These are phyloP conservation scores for Penicillium decumbens DNA, from an alignment of 2,329 filamentous ascomycete species.

Conservation along the genomic window DNA sequence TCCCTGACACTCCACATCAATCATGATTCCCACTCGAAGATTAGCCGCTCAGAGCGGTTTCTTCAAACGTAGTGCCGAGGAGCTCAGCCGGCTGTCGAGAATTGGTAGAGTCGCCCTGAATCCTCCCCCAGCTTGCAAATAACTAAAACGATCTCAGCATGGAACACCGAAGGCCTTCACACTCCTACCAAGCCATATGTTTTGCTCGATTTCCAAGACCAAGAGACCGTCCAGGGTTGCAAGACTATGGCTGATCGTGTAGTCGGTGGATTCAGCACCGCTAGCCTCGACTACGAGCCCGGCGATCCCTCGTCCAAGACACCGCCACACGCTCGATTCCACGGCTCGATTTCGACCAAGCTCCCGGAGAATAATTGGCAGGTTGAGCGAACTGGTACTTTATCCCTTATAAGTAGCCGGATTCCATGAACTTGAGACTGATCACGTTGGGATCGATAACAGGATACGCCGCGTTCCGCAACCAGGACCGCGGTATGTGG, in stretches of 20 bases:
- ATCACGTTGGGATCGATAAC: slow-evolving; percentile 35
- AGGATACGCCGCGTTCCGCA: slow-evolving; percentile 88
- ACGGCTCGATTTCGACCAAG: slow-evolving; percentile 80
- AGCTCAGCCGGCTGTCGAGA: slow-evolving; percentile 54
- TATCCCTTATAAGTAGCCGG: background rate
- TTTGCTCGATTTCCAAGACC: slow-evolving; percentile 42
- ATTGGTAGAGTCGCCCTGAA: slow-evolving; percentile 44
- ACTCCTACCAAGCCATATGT: slow-evolving; percentile 39
- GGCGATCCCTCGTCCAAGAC: slow-evolving; percentile 39
- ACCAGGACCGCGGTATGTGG: slow-evolving; percentile 67
- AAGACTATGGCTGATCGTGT: slow-evolving; percentile 84
- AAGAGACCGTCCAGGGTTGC: slow-evolving; percentile 32
- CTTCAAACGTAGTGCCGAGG: slow-evolving; percentile 55
- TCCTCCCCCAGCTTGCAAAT: background rate
- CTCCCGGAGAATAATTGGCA: slow-evolving; percentile 65
- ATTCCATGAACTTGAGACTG: background rate
- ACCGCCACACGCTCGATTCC: slow-evolving; percentile 71
- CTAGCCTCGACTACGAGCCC: slow-evolving; percentile 63
- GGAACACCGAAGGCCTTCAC: slow-evolving; percentile 38
- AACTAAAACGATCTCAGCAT: slow-evolving; percentile 29
- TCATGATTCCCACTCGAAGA: slow-evolving; percentile 41
- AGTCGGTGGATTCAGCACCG: slow-evolving; percentile 79
- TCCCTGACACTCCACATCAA: slow-evolving; percentile 1
- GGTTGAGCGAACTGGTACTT: slow-evolving; percentile 40
- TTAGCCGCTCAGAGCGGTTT: slow-evolving; percentile 48